phyloP scores from a whole-genome alignment of 768 basidiomycete species.

The Serendipita sp. region DNA sequence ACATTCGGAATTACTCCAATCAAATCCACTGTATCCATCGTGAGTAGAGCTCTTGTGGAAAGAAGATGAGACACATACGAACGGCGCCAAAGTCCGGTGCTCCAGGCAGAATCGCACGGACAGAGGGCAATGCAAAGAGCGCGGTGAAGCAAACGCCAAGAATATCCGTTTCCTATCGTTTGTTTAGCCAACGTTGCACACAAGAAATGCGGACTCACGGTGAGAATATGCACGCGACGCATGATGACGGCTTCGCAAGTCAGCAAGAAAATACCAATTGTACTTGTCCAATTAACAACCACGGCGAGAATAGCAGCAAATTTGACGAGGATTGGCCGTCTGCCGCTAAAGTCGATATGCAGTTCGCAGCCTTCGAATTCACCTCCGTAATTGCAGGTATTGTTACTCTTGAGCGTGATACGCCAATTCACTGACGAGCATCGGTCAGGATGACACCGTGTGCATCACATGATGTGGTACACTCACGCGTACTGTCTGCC shows the following conservation, averaged over 20 bases:
- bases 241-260: background rate
- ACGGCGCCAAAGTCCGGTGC: constrained; percentile 1
- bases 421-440: background rate
- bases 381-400: background rate
- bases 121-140: background rate
- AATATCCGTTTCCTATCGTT: background rate
- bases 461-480: background rate
- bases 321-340: background rate
- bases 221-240: background rate
- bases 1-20: background rate
- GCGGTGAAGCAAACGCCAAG: background rate
- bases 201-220: background rate
- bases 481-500: background rate
- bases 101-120: background rate
- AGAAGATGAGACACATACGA: background rate
- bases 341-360: background rate
- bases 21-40: background rate
- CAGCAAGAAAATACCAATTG: background rate
- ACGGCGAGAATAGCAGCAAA: constrained; percentile 1
- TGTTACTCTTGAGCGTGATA: background rate
- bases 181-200: too few species aligned
- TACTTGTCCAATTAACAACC: background rate
- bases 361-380: background rate
- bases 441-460: background rate
- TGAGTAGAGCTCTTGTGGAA: background rate